A percentile compares a stretch with the other conserved stretches of the same genome.
These are phyloP conservation scores for Candida fluviatilis DNA, from an alignment of 805 yeast genomes.

Conservation along the genomic window DNA sequence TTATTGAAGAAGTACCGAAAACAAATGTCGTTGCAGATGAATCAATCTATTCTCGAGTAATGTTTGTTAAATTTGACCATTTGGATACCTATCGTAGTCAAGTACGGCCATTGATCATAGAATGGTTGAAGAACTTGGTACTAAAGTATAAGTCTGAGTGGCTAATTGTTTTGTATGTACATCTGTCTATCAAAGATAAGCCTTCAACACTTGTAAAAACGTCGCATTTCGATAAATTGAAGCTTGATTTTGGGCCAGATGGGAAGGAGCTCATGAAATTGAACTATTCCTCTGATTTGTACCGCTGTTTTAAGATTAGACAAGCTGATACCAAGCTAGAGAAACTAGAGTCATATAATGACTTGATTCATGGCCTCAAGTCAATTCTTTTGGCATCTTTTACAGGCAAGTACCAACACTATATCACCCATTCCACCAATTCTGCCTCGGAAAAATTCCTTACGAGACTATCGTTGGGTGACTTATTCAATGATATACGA, in stretches of 20 bases:
- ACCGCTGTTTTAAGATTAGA: constrained; percentile 39
- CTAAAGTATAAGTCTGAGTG: constrained; percentile 44
- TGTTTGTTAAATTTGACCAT: constrained; percentile 63
- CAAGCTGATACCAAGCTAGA: constrained; percentile 31
- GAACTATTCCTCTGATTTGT: constrained; percentile 15
- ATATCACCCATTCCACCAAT: constrained; percentile 8
- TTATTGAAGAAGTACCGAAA: constrained; percentile 56
- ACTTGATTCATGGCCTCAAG: constrained; percentile 42
- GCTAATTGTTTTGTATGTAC: constrained; percentile 53
- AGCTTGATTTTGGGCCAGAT: constrained; percentile 44
- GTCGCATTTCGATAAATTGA: constrained; percentile 51
- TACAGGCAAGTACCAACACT: constrained; percentile 19
- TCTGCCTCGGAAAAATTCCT: constrained; percentile 10
- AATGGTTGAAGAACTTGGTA: constrained; percentile 60
- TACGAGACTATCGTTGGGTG: constrained; percentile 48
- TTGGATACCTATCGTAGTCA: constrained; percentile 74
- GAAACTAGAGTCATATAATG: constrained; percentile 49
- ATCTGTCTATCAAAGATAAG: constrained; percentile 31
- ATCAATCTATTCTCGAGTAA: constrained; percentile 57
- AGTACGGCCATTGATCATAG: constrained; percentile 75
- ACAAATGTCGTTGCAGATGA: constrained; percentile 9
- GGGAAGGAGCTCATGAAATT: constrained; percentile 29
- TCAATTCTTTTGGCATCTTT: constrained; percentile 51
- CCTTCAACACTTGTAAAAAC: constrained; percentile 38
- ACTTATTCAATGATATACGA: constrained; percentile 50